These are phyloP conservation scores for Neurospora sp. DNA, from an alignment of 495 filamentous ascomycete genomes.

Conservation along the genomic window DNA sequence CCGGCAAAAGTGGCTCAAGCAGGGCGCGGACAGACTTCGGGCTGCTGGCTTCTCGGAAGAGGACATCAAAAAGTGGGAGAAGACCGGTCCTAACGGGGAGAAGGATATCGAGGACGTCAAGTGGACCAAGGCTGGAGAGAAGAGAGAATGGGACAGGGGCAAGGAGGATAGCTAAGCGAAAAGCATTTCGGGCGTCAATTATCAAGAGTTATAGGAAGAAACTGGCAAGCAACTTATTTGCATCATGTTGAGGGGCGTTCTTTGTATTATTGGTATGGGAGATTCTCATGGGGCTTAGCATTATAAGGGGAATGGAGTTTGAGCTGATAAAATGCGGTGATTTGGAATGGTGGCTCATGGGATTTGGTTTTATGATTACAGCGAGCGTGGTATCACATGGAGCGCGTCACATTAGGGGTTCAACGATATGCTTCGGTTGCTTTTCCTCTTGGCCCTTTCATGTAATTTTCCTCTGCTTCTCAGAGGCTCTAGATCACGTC, in stretches of 20 bases:
- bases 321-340: not conserved
- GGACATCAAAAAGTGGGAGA: conserved; percentile 71
- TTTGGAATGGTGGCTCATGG: not conserved
- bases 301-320: not conserved
- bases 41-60: conserved; percentile 72
- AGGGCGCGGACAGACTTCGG: conserved; percentile 67
- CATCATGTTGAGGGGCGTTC: not conserved
- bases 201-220: not conserved
- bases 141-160: conserved; percentile 72
- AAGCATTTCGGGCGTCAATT: not conserved
- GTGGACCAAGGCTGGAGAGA: conserved; percentile 71
- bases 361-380: not conserved
- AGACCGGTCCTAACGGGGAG: conserved; percentile 34
- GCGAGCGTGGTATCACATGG: not conserved
- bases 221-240: not conserved
- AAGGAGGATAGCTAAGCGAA: conserved; percentile 5
- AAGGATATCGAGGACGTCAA: conserved; percentile 58
- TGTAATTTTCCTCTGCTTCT: not conserved
- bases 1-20: conserved; percentile 67
- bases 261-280: not conserved
- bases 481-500: not conserved
- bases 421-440: not conserved
- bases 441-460: not conserved
- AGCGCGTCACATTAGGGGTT: not conserved
- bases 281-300: not conserved